A percentile compares a stretch with the other conserved stretches of the same genome.
phyloP scores from a whole-genome alignment of 2,329 filamentous ascomycete genomes.

The Daldinia sp. region DNA sequence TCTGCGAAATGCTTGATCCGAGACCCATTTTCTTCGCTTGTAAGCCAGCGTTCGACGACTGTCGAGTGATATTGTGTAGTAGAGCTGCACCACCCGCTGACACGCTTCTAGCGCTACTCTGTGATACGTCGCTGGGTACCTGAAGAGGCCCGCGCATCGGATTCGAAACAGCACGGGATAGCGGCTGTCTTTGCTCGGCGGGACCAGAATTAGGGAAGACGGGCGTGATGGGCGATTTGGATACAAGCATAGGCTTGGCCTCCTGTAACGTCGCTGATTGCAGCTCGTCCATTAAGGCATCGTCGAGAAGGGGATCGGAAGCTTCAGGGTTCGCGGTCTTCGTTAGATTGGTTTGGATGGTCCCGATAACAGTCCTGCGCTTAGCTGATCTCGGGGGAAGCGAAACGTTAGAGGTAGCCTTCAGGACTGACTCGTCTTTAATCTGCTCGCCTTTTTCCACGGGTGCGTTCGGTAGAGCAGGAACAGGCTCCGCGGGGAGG shows the following conservation, averaged over 20 bases:
- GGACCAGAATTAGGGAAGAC: constrained; percentile 57
- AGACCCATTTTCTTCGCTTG: constrained; percentile 80
- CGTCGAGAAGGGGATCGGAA: constrained; percentile 68
- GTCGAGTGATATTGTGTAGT: constrained; percentile 62
- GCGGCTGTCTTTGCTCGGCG: constrained; percentile 45
- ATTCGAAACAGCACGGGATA: constrained; percentile 60
- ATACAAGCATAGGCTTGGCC: constrained; percentile 80
- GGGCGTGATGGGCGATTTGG: constrained; percentile 82
- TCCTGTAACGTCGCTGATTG: constrained; percentile 83
- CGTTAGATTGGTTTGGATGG: constrained; percentile 62
- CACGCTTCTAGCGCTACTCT: constrained; percentile 59
- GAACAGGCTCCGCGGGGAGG: constrained; percentile 39
- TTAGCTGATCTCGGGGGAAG: constrained; percentile 44
- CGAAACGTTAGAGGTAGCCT: constrained; percentile 22
- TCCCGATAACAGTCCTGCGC: constrained; percentile 56
- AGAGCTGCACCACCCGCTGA: constrained; percentile 65
- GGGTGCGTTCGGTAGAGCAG: constrained; percentile 19
- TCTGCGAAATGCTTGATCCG: constrained; percentile 89
- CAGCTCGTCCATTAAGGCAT: constrained; percentile 84
- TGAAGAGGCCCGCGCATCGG: constrained; percentile 57
- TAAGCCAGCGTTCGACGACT: constrained; percentile 58
- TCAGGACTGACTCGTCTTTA: constrained; percentile 25
- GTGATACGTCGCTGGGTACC: constrained; percentile 56
- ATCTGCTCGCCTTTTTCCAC: constrained; percentile 13
- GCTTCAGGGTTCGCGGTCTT: constrained; percentile 51